Evolutionary conservation across 257 asterid species (phyloP).

Genomic region (Solanum bukasovii): DNA sequence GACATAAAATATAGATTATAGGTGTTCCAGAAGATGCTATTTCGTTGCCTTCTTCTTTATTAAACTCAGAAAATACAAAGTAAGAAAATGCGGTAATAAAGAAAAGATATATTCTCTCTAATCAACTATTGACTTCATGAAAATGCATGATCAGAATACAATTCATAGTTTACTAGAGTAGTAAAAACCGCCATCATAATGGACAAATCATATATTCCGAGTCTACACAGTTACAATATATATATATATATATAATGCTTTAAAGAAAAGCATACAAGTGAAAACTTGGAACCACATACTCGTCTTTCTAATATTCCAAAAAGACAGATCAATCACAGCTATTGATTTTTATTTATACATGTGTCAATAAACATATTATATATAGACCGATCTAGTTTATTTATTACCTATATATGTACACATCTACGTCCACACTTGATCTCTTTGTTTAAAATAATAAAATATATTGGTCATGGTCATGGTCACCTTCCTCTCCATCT

Average conservation of each 20-base stretch:
- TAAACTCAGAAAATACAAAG: background rate
- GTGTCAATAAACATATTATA: background rate
- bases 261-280: background rate
- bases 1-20: background rate
- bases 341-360: background rate
- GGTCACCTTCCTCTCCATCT: background rate
- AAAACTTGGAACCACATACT: background rate
- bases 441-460: background rate
- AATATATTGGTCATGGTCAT: background rate
- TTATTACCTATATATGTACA: background rate
- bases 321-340: background rate
- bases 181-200: background rate
- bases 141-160: background rate
- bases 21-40: background rate
- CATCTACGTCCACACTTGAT: background rate
- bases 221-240: background rate
- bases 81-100: background rate
- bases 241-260: background rate
- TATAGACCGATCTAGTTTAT: background rate
- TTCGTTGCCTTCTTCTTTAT: background rate
- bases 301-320: background rate
- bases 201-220: background rate
- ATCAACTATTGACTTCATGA: background rate
- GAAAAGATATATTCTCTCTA: background rate
- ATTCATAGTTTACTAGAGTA: background rate